Conservation (phyloP, 108 stramenopile genomes). For the Mayamaea pseudoterrestris region DNA sequence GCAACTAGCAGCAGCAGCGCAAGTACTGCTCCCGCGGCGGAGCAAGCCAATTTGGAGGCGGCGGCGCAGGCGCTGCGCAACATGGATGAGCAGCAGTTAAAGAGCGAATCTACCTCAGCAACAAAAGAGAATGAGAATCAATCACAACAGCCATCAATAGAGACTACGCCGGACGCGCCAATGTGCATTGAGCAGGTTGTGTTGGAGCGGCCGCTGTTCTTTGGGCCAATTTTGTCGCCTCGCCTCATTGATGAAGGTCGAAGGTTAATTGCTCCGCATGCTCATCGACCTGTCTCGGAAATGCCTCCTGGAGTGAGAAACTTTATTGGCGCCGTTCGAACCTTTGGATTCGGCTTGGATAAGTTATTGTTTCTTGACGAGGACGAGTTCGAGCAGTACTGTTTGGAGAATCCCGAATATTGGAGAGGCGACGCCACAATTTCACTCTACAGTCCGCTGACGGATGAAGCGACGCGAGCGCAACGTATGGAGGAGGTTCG, state of each 20-base stretch:
- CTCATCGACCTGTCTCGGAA: conserved; percentile 11
- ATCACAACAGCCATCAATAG: neutral
- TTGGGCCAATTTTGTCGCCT: conserved; percentile 59
- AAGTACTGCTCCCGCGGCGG: conserved; percentile 3
- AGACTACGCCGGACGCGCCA: conserved; percentile 7
- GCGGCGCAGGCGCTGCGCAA: conserved; percentile 2
- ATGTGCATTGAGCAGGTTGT: conserved; percentile 59
- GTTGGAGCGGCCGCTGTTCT: conserved; percentile 73
- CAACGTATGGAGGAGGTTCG: conserved; percentile 9
- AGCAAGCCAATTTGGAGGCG: conserved; percentile 29
- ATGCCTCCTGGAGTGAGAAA: conserved; percentile 42
- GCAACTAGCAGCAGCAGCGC: neutral
- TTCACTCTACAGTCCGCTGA: conserved; percentile 44
- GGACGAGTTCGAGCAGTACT: too few relatives aligned
- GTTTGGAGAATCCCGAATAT: conserved; percentile 10
- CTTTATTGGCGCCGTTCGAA: conserved; percentile 53
- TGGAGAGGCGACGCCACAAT: conserved; percentile 24
- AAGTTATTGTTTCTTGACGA: conserved; percentile 14
- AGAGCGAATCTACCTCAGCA: neutral
- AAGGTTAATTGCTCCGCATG: conserved; percentile 16
- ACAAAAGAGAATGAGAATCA: neutral
- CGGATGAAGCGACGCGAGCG: conserved; percentile 26
- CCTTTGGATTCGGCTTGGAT: conserved; percentile 64
- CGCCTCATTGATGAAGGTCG: conserved; percentile 51
- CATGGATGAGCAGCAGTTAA: neutral